These are phyloP conservation scores for Gossypium thurberi DNA, from an alignment of 345 rosid genomes.

Conservation along the genomic window DNA sequence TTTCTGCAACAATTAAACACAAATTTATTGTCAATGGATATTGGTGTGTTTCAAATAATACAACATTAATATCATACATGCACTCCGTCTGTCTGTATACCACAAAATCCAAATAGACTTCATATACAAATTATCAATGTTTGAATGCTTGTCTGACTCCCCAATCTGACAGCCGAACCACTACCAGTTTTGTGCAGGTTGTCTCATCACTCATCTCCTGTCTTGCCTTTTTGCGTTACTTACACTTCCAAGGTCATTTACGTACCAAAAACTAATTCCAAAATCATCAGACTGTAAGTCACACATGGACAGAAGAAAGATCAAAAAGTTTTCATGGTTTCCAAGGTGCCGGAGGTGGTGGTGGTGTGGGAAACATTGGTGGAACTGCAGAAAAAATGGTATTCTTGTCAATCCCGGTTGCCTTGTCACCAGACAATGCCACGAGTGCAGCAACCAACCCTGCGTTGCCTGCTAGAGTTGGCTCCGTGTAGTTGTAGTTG, in stretches of 20 bases:
- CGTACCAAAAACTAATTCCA: conserved; percentile 15
- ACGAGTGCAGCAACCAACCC: conserved; percentile 91
- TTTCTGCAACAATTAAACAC: background rate
- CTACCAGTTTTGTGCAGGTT: background rate
- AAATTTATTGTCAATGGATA: conserved; percentile 23
- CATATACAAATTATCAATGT: conserved; percentile 19
- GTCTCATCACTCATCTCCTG: background rate
- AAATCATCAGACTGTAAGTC: conserved; percentile 28
- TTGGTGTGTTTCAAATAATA: conserved; percentile 28
- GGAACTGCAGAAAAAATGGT: conserved; percentile 93
- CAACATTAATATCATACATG: conserved; percentile 22
- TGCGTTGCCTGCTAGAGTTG: conserved; percentile 90
- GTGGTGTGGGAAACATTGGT: conserved; percentile 91
- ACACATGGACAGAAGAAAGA: conserved; percentile 2
- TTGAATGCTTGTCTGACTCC: conserved; percentile 12
- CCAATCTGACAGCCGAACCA: background rate
- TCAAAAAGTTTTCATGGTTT: conserved; percentile 45
- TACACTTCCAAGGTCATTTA: conserved; percentile 15
- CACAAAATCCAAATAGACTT: conserved; percentile 19
- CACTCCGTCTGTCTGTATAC: conserved; percentile 17
- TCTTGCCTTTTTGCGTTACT: background rate
- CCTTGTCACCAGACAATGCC: conserved; percentile 74
- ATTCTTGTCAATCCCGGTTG: conserved; percentile 66
- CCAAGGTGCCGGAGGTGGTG: conserved; percentile 99
- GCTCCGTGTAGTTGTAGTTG: conserved; percentile 94